A percentile compares a stretch with the other conserved stretches of the same genome.
phyloP scores from a whole-genome alignment of 345 rosid genomes.

The Populus nigra region DNA sequence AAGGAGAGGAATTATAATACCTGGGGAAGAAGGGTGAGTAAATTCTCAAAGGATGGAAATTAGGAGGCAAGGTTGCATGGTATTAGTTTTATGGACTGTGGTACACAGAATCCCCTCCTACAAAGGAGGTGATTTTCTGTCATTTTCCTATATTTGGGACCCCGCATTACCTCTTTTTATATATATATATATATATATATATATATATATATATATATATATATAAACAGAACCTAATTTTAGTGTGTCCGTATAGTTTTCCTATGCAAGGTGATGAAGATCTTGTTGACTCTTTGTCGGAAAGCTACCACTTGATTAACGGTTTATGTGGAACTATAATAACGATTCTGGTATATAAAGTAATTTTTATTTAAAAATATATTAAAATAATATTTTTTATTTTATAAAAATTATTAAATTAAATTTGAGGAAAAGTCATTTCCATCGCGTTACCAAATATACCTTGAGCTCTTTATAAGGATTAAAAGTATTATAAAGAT shows the following conservation, averaged over 20 bases:
- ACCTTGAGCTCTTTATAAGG: too few species aligned
- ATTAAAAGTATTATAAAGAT: too few species aligned
- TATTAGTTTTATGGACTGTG: conserved; percentile 1
- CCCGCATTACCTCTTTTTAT: too few species aligned
- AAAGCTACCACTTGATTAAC: neutral
- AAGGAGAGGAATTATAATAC: conserved; percentile 12
- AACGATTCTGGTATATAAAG: too few species aligned
- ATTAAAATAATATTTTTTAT: too few species aligned
- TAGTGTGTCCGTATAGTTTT: neutral
- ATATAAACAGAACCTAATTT: neutral
- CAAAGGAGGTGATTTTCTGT: conserved; percentile 13
- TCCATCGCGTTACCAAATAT: too few species aligned
- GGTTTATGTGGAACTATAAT: too few species aligned
- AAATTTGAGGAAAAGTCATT: accelerated
- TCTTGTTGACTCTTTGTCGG: neutral
- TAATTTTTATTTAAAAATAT: too few species aligned
- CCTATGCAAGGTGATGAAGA: neutral
- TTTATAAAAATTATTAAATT: too few species aligned
- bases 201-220: too few species aligned
- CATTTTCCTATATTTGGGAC: neutral
- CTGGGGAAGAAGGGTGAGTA: conserved; percentile 18
- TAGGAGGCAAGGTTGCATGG: conserved; percentile 6
- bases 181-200: too few species aligned
- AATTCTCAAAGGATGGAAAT: conserved; percentile 23
- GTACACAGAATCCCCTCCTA: conserved; percentile 17